Evolutionary conservation across 2,329 filamentous ascomycete species (phyloP), one percentile per base, ranked within the genome.

Genomic region (Trichoderma endophyticum): DNA sequence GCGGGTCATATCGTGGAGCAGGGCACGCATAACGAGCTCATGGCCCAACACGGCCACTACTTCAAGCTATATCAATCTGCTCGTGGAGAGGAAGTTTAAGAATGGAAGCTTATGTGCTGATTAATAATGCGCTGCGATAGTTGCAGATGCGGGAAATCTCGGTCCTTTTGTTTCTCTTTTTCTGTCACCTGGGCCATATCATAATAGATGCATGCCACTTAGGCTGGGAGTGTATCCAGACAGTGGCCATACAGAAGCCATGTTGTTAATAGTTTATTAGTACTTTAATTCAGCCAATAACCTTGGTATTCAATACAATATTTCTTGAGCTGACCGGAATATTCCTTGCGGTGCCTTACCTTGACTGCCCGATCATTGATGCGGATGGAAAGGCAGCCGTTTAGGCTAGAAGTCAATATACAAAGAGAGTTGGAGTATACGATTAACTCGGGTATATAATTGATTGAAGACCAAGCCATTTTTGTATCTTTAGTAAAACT

Each of bases 21-120:
- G 24, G 71, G 64, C 14, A 62, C 71, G 5, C 71, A 72, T 24
- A 34, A 11, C 54, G 62, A 71, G 62, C 39, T 71, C 18, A 60
- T 72, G 71, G 71, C 57, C 6, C 34, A 14, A 6, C 24, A 51
- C 3, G 66, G 71, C 14, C 59, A 60, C 11, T 72, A 72, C 28
- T 70, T 65, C 18, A 70, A 64, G 39, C 63, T 72, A 67, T 56
- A 71, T 24, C 70, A 71, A 32, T 36, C 63, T 12, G 43, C 70
- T 28, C 63, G 21, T 4, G 63, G 18, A 28, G 70, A 71, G 3
- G 32, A 18, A n/a, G 14, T 67, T 11, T 39, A 43, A 11, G 9
- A 15, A 24, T 48, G 61, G 24, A 28, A 30, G 21, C 21, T 51
- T 21, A 65, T 48, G 39, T 24, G 8, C 24, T 43, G 18, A 43